These are phyloP conservation scores for Blastocystis sp. DNA, from an alignment of 352 stramenopile genomes.

Conservation along the genomic window DNA sequence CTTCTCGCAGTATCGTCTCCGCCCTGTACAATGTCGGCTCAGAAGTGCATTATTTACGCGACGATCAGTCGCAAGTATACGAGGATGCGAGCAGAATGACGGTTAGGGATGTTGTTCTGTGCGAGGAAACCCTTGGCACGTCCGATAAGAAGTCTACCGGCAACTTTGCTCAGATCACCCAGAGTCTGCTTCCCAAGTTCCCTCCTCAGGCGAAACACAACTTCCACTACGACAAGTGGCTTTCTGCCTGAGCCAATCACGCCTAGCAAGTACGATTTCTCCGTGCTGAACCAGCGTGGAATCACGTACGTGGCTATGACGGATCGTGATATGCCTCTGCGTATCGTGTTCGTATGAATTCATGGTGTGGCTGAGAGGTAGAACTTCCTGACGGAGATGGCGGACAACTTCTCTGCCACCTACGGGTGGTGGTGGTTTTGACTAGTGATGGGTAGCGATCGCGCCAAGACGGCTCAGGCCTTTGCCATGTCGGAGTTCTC, in stretches of 20 bases:
- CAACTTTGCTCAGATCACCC: constrained; percentile 65
- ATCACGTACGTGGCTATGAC: constrained; percentile 58
- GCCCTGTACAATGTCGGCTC: constrained; percentile 1
- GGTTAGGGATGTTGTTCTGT: constrained; percentile 53
- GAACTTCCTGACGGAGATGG: constrained; percentile 51
- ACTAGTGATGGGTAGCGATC: constrained; percentile 5
- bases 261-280: constrained; percentile 57
- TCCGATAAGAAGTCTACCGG: constrained; percentile 55
- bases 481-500: constrained; percentile 66
- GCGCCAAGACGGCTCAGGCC: constrained; percentile 60
- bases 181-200: constrained; percentile 58
- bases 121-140: constrained; percentile 44
- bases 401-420: constrained; percentile 37
- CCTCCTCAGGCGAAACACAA: constrained; percentile 47
- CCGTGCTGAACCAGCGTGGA: constrained; percentile 39
- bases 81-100: background rate
- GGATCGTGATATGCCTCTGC: constrained; percentile 26
- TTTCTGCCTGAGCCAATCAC: background rate
- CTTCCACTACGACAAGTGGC: constrained; percentile 56
- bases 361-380: background rate
- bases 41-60: constrained; percentile 64
- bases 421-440: constrained; percentile 6
- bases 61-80: constrained; percentile 27
- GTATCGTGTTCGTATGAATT: constrained; percentile 59
- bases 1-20: background rate